Evolutionary conservation across 2,329 filamentous ascomycete species (phyloP), one percentile per base, ranked within the genome.

Genomic region (Arthroderma sp.): DNA sequence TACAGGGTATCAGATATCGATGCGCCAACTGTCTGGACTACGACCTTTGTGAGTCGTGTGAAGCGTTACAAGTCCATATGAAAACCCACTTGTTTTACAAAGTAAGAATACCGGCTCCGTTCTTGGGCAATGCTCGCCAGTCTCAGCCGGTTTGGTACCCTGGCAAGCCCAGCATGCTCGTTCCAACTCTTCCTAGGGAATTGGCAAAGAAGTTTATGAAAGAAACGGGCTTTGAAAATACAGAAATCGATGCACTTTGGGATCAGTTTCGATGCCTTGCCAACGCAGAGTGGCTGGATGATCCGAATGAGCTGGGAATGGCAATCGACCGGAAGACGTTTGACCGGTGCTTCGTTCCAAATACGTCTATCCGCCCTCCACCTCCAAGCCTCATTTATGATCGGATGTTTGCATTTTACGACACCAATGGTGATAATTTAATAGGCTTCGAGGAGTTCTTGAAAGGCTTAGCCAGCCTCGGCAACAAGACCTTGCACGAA

Each of bases 11-110:
- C 49, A 78, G 91, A 46, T 98, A 94, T 67, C 83, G 88, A 48
- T 98, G 91, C 64, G 81, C 87, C 54, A 96, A 98, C 66, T 98
- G 91, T 60, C 79, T 85, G 52, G 89, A 98, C 63, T 96, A 87
- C 59, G 91, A 98, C 60, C 77, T 98, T 2, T 98, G 91, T 68
- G 87, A 95, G 59, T 81, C 81, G 5, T 98, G 91, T 65, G 89
- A 98, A 65, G 70, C 74, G 10, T 65, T 70, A 53, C 63, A 69
- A 47, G 77, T 84, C 4, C 89, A 94, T 59, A 79, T 76, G 57
- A 93, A 89, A 61, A 94, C 87, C 1, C 91, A 98, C 63, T 77
- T 96, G 38, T 96, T 98, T 65, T 94, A 93, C 72, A 96, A 96
- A 63, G 84, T 98, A 57, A 81, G 81, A 45, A 81, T 96, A 7